Evolutionary conservation across 352 stramenopile species (phyloP).

Genomic region (Phytophthora meadii): DNA sequence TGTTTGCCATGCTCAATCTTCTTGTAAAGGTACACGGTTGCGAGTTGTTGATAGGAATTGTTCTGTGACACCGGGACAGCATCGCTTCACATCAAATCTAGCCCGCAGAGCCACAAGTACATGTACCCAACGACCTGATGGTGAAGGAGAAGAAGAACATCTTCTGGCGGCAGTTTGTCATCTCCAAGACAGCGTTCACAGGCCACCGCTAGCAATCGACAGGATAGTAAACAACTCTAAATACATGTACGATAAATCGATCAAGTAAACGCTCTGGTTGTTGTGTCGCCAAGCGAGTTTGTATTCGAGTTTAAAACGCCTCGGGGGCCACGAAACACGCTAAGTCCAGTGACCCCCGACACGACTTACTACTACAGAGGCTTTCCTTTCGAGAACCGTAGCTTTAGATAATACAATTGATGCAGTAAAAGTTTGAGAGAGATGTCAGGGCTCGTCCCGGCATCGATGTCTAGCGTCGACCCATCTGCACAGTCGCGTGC

Average conservation of each 20-base stretch:
- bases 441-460: too few relatives aligned
- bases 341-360: background rate
- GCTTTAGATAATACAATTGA: background rate
- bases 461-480: conserved; percentile 9
- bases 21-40: too few relatives aligned
- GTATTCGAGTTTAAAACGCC: too few relatives aligned
- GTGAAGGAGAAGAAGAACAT: conserved; percentile 8
- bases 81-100: too few relatives aligned
- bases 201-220: conserved; percentile 6
- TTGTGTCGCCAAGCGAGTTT: too few relatives aligned
- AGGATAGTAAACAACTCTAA: background rate
- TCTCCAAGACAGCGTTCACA: conserved; percentile 14
- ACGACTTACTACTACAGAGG: background rate
- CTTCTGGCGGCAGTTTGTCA: conserved; percentile 17
- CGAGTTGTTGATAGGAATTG: too few relatives aligned
- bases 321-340: background rate
- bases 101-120: background rate
- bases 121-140: conserved; percentile 1
- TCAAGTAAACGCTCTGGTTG: too few relatives aligned
- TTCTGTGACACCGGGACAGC: too few relatives aligned
- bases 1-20: too few relatives aligned
- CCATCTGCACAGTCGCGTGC: conserved; percentile 23
- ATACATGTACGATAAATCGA: conserved; percentile 11
- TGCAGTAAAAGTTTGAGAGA: background rate
- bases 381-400: conserved; percentile 4